A percentile compares a stretch with the other conserved stretches of the same genome.
Evolutionary conservation across 2,329 filamentous ascomycete genomes (phyloP).

Genomic region (Microcyclospora tardicrescens): DNA sequence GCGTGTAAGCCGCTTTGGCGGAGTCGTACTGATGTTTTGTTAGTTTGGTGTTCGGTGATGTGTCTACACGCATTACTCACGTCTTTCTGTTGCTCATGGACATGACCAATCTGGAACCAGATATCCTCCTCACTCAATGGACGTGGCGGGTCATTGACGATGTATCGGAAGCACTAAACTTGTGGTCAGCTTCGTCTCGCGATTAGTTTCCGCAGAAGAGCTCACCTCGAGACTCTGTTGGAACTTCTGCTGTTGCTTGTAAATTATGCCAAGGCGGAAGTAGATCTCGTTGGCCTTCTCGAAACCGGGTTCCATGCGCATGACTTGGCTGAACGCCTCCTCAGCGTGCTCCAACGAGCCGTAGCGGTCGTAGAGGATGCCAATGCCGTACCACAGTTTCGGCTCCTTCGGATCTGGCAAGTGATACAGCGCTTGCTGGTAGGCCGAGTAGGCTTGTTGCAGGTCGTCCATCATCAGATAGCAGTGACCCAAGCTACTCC

Average conservation of each 20-base stretch:
- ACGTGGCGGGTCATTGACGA: slow-evolving; percentile 80
- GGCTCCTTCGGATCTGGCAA: slow-evolving; percentile 93
- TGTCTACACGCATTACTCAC: slow-evolving; percentile 42
- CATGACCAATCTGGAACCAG: slow-evolving; percentile 98
- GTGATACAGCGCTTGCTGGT: slow-evolving; percentile 90
- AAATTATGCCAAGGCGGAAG: slow-evolving; percentile 97
- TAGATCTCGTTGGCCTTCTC: slow-evolving; percentile 99
- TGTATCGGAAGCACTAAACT: slow-evolving; percentile 91
- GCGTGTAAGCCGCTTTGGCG: slow-evolving; percentile 82
- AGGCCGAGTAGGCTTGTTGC: slow-evolving; percentile 91
- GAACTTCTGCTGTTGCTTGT: slow-evolving; percentile 96
- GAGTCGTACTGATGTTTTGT: slow-evolving; percentile 60
- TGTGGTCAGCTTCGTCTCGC: slow-evolving; percentile 10
- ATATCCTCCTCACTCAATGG: slow-evolving; percentile 96
- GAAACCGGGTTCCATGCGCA: slow-evolving; percentile 95
- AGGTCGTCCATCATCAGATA: slow-evolving; percentile 98
- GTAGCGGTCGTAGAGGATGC: slow-evolving; percentile 92
- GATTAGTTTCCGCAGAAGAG: not conserved
- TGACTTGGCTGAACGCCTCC: slow-evolving; percentile 95
- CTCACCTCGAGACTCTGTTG: slow-evolving; percentile 75
- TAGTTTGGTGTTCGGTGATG: slow-evolving; percentile 9
- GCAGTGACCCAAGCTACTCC: slow-evolving; percentile 95
- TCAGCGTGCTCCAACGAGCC: slow-evolving; percentile 94
- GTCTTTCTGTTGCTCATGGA: slow-evolving; percentile 97
- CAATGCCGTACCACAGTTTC: slow-evolving; percentile 97